Percentiles rank a stretch among this genome's conserved stretches.
Evolutionary conservation across 352 stramenopile genomes (phyloP).

Genomic region (Globisporangium carolinianum): DNA sequence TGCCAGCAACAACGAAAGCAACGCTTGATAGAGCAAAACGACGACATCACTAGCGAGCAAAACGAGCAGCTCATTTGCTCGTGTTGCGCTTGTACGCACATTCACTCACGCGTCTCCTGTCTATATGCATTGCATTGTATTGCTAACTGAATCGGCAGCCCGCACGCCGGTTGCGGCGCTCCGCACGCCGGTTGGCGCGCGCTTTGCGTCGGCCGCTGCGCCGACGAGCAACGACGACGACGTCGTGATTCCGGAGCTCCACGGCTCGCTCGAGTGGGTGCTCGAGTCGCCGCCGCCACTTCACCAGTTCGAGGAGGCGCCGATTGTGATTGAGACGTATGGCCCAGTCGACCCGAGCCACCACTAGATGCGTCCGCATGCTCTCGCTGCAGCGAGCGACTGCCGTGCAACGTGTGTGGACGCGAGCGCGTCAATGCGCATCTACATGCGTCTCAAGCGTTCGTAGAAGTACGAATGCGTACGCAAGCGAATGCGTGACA

Average conservation of each 20-base stretch:
- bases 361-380: slow-evolving; percentile 38
- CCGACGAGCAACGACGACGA: slow-evolving; percentile 53
- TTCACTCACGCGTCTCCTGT: background rate
- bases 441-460: too few species aligned
- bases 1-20: too few species aligned
- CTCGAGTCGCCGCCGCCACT: slow-evolving; percentile 75
- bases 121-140: slow-evolving; percentile 2
- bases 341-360: slow-evolving; percentile 74
- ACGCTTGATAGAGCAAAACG: too few species aligned
- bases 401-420: background rate
- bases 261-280: slow-evolving; percentile 83
- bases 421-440: background rate
- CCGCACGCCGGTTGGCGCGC: slow-evolving; percentile 32
- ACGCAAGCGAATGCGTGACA: too few species aligned
- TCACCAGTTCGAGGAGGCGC: slow-evolving; percentile 87
- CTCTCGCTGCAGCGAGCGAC: background rate
- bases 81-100: background rate
- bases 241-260: slow-evolving; percentile 77
- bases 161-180: slow-evolving; percentile 39
- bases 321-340: slow-evolving; percentile 86
- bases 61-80: too few species aligned
- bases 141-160: slow-evolving; percentile 20
- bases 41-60: too few species aligned
- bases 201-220: slow-evolving; percentile 52
- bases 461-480: too few species aligned